Base-by-base conservation (phyloP, 495 filamentous ascomycete genomes). In the Neurospora cerealis region DNA sequence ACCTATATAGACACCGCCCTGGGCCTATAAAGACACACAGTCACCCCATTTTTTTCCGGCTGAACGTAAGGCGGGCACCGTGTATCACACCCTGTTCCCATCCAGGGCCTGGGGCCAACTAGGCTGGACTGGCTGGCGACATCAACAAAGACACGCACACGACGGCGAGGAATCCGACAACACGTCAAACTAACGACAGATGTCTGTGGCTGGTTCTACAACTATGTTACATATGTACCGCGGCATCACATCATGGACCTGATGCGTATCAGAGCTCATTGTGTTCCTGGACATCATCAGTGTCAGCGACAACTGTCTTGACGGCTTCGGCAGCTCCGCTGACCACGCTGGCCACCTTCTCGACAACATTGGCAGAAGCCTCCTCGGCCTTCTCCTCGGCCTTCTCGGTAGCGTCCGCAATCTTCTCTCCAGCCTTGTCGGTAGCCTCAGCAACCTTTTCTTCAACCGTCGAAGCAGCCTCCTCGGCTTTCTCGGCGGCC, bases 221-320 rank as follows among this genome's bases (percentile, higher is more conserved):
- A 32, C 28, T 34, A 21, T 70, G 19, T 41, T 70, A 21, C 11
- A 41, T 38, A 21, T 44, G 19, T 32, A 70, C 69, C 34, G n/a
- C n/a, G 17, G 19, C 17, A 46, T 37, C 39, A 32, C 70, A 32
- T 19, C 2, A 62, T 28, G 7, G 6, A 32, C 13, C 13, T 62
- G 15, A 34, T 66, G 15, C 28, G 7, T 19, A 54, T 78, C 78
- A 88, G 74, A 88, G 83, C 76, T 88, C 87, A 75, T 86, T 85
- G 77, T 87, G 86, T 74, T 87, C 86, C 78, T 87, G 83, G 40
- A 72, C 74, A 72, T 87, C 86, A 70, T 88, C 85, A 39, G 84
- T 85, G 70, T 88, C 85, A 41, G 83, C 81, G 69, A 86, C 24
- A 5, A 85, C 74, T 13, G 83, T 84, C 75, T 83, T 83, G 60